phyloP scores from a whole-genome alignment of 768 basidiomycete genomes.

The Mycena albidolilacea region DNA sequence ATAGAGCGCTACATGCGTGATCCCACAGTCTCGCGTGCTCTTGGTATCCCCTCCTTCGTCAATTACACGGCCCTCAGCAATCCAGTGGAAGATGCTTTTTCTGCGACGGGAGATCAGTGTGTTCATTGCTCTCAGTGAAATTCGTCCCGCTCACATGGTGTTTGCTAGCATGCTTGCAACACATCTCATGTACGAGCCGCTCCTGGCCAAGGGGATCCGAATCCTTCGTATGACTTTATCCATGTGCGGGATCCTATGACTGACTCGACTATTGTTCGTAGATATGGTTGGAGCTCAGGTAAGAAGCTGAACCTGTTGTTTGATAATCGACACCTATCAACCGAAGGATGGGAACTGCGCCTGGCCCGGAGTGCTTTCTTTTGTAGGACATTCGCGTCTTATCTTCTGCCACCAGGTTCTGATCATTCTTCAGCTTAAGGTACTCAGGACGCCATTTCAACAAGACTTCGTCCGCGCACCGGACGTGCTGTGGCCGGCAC shows the following conservation, averaged over 20 bases:
- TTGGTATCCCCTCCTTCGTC: slow-evolving; percentile 16
- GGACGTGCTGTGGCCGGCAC: slow-evolving; percentile 45
- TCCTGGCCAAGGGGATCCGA: slow-evolving; percentile 43
- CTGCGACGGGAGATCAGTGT: slow-evolving; percentile 32
- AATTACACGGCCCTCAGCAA: slow-evolving; percentile 23
- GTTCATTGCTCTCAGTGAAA: not conserved
- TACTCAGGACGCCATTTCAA: slow-evolving; percentile 42
- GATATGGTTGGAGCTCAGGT: slow-evolving; percentile 43
- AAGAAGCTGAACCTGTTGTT: no score
- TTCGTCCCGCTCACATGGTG: not conserved
- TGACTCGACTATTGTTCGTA: slow-evolving; percentile 6
- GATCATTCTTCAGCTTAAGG: slow-evolving; percentile 36
- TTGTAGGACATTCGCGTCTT: slow-evolving; percentile 35
- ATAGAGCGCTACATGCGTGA: slow-evolving; percentile 21
- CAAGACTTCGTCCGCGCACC: slow-evolving; percentile 40
- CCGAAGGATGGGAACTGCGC: slow-evolving; percentile 42
- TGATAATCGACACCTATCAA: no score
- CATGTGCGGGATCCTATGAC: not conserved
- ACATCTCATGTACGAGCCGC: slow-evolving; percentile 40
- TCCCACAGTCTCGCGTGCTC: not conserved
- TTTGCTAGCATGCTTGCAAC: slow-evolving; percentile 37
- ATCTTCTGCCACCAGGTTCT: not conserved
- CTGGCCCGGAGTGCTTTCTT: slow-evolving; percentile 44
- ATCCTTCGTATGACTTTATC: slow-evolving; percentile 40
- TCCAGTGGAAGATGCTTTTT: slow-evolving; percentile 8